Percentiles rank a stretch among this genome's conserved stretches.
phyloP scores from a whole-genome alignment of 345 rosid genomes.

The Iberis pinnata region DNA sequence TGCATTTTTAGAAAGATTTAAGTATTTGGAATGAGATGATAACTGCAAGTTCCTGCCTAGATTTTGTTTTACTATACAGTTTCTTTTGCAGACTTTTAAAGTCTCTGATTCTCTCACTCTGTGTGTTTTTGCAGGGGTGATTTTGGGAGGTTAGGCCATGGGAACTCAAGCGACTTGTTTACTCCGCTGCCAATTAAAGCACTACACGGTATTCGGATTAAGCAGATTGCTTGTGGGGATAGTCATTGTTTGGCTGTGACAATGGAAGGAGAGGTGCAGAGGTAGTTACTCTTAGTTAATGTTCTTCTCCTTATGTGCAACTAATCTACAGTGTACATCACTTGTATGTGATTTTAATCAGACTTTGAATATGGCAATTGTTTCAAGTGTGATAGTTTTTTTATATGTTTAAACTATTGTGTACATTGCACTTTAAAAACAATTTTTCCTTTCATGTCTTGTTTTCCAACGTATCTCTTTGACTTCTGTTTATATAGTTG shows the following conservation, averaged over 20 bases:
- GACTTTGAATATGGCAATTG: not conserved
- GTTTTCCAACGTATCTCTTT: conserved; percentile 7
- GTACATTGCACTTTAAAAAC: conserved; percentile 2
- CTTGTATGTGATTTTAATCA: not conserved
- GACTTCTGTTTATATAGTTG: conserved; percentile 45
- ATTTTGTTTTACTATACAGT: not conserved
- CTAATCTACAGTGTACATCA: not conserved
- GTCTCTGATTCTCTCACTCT: not conserved
- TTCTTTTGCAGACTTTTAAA: not conserved
- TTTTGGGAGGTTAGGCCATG: conserved; percentile 97
- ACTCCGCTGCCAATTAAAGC: conserved; percentile 85
- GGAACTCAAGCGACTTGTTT: conserved; percentile 87
- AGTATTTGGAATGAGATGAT: conserved; percentile 1
- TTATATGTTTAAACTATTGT: not conserved
- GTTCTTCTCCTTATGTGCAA: not conserved
- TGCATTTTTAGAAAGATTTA: not conserved
- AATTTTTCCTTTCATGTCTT: not conserved
- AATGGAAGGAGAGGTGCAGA: conserved; percentile 80
- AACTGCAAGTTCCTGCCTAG: not conserved
- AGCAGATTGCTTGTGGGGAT: conserved; percentile 97
- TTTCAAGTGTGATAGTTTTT: not conserved
- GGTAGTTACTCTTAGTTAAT: conserved; percentile 35
- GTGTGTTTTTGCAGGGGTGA: conserved; percentile 64
- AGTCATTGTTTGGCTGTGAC: conserved; percentile 97
- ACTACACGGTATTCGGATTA: conserved; percentile 63